Evolutionary conservation across 2,329 filamentous ascomycete species (phyloP).

Genomic region (Neocucurbitaria cava): DNA sequence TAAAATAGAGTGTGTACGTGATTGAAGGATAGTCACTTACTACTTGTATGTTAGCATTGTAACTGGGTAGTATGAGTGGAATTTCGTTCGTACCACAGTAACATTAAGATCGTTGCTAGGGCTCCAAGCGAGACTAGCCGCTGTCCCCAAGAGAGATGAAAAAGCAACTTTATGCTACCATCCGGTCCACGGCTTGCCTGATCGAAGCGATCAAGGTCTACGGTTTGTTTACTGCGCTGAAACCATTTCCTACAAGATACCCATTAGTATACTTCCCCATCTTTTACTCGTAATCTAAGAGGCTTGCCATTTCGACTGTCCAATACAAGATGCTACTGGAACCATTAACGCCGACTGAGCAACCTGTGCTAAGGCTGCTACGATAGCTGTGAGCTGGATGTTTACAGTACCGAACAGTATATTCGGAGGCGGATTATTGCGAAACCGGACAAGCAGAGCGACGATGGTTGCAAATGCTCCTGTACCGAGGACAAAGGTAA

Average conservation of each 20-base stretch:
- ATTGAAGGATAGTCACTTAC: too few relatives aligned
- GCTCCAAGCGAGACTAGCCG: not conserved
- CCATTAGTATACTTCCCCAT: too few relatives aligned
- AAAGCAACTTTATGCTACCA: not conserved
- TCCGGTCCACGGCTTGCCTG: not conserved
- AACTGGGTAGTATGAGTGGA: too few relatives aligned
- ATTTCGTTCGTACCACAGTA: too few relatives aligned
- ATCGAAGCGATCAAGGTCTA: not conserved
- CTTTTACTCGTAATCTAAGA: too few relatives aligned
- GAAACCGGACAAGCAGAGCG: not conserved
- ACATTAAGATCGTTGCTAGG: not conserved
- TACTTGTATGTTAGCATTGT: too few relatives aligned
- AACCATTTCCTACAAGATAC: not conserved
- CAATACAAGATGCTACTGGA: not conserved
- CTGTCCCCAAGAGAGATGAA: not conserved
- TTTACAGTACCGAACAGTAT: too few relatives aligned
- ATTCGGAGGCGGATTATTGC: not conserved
- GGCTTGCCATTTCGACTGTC: not conserved
- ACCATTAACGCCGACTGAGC: not conserved
- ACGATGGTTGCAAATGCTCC: not conserved
- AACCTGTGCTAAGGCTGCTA: not conserved
- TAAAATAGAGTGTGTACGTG: too few relatives aligned
- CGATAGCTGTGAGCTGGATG: not conserved
- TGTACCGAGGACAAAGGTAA: not conserved
- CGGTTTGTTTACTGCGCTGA: not conserved